These are phyloP conservation scores for Dentipellis fragilis DNA, from an alignment of 768 basidiomycete genomes.

Conservation along the genomic window DNA sequence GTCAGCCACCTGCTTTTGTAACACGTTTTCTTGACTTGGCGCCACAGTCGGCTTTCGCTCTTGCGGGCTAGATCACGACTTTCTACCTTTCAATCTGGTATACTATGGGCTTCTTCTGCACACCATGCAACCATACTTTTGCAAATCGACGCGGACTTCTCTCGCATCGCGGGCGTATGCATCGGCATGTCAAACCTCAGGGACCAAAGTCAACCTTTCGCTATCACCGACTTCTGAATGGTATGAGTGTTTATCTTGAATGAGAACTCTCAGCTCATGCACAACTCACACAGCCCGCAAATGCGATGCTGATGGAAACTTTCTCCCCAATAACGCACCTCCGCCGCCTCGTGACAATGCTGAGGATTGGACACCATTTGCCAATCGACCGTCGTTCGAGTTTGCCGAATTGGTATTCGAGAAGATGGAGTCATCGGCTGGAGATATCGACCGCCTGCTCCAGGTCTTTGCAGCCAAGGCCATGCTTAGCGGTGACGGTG, in stretches of 20 bases:
- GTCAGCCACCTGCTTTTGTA: background rate
- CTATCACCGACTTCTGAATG: background rate
- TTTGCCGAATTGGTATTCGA: background rate
- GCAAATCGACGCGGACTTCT: background rate
- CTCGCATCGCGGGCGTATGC: background rate
- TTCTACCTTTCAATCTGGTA: slow-evolving; percentile 59
- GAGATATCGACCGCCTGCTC: background rate
- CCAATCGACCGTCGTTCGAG: background rate
- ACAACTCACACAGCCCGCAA: background rate
- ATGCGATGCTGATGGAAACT: background rate
- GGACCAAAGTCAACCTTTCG: background rate
- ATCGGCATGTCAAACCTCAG: background rate
- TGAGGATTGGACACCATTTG: background rate
- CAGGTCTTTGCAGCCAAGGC: background rate
- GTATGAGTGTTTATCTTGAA: background rate
- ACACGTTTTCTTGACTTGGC: slow-evolving; percentile 54
- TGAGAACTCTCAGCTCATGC: background rate
- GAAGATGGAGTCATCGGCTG: background rate
- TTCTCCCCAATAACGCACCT: background rate
- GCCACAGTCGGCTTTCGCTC: slow-evolving; percentile 86
- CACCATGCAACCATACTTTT: background rate
- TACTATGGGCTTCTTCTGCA: slow-evolving; percentile 61
- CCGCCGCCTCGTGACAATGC: background rate
- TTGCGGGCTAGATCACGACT: no score
- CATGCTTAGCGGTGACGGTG: background rate